These are phyloP conservation scores for Aspergillus affinis DNA, from an alignment of 495 filamentous ascomycete genomes.

Conservation along the genomic window DNA sequence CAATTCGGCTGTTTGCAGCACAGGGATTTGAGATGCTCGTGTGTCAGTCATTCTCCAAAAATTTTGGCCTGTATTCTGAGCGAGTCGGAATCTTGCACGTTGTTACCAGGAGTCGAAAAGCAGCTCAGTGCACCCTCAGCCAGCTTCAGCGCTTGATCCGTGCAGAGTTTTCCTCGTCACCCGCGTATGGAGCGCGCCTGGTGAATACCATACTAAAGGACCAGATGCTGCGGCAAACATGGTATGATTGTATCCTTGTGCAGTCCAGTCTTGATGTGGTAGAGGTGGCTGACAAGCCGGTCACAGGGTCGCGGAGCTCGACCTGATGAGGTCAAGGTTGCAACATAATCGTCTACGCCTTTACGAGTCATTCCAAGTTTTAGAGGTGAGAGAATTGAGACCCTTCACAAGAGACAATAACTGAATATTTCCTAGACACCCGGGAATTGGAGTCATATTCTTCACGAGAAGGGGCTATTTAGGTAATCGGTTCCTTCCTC, in stretches of 20 bases:
- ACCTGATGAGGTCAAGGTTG: background rate
- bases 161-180: no score
- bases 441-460: background rate
- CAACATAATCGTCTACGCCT: background rate
- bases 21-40: constrained; percentile 18
- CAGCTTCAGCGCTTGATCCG: no score
- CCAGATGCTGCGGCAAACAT: no score
- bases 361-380: background rate
- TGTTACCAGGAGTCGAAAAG: constrained; percentile 1
- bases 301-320: background rate
- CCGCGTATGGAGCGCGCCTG: no score
- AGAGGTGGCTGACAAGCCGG: background rate
- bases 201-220: no score
- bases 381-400: background rate
- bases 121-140: no score
- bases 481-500: background rate
- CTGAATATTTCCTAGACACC: background rate
- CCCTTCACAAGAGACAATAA: background rate
- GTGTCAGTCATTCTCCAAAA: constrained; percentile 35
- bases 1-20: constrained; percentile 35
- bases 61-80: constrained; percentile 37
- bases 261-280: no score
- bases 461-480: background rate
- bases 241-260: no score
- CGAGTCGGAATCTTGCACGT: constrained; percentile 30